phyloP scores from a whole-genome alignment of 352 stramenopile genomes.

The Elongisporangium undulatum region DNA sequence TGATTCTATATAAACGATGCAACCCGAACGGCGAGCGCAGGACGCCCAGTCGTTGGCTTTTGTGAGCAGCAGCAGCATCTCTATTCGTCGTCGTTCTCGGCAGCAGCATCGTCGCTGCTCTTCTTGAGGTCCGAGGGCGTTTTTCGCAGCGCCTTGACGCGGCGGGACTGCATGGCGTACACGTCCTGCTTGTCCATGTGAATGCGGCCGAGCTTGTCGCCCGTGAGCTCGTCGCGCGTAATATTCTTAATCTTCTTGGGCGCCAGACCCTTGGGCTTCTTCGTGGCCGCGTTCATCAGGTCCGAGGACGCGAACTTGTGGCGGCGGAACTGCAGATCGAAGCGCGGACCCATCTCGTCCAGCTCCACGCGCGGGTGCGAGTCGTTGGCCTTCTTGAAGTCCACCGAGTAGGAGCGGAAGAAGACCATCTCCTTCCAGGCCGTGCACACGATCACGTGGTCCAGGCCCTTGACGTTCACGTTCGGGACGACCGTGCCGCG shows the following conservation, averaged over 20 bases:
- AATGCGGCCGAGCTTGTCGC: conserved; percentile 97
- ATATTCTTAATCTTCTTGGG: conserved; percentile 98
- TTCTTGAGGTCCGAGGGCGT: conserved; percentile 78
- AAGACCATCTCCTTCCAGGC: conserved; percentile 90
- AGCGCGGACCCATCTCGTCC: conserved; percentile 88
- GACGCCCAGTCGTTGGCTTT: neutral
- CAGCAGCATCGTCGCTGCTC: conserved; percentile 18
- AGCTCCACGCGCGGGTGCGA: conserved; percentile 85
- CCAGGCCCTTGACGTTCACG: conserved; percentile 94
- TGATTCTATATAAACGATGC: neutral
- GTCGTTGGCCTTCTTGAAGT: conserved; percentile 89
- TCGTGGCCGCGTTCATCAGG: conserved; percentile 94
- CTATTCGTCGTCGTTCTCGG: conserved; percentile 41
- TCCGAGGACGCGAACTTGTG: conserved; percentile 94
- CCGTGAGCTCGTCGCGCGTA: conserved; percentile 95
- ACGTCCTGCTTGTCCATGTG: conserved; percentile 98
- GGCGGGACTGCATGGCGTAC: conserved; percentile 93
- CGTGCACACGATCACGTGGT: conserved; percentile 98
- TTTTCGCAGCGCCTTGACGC: conserved; percentile 93
- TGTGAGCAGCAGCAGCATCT: conserved; percentile 4
- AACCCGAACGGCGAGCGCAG: neutral
- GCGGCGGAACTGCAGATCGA: conserved; percentile 90
- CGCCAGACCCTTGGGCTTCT: conserved; percentile 90
- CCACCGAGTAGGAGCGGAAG: conserved; percentile 96
- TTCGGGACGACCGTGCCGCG: conserved; percentile 94